Evolutionary conservation across 768 basidiomycete species (phyloP), one percentile per base, ranked within the genome.

Genomic region (Termitomyces sp.): DNA sequence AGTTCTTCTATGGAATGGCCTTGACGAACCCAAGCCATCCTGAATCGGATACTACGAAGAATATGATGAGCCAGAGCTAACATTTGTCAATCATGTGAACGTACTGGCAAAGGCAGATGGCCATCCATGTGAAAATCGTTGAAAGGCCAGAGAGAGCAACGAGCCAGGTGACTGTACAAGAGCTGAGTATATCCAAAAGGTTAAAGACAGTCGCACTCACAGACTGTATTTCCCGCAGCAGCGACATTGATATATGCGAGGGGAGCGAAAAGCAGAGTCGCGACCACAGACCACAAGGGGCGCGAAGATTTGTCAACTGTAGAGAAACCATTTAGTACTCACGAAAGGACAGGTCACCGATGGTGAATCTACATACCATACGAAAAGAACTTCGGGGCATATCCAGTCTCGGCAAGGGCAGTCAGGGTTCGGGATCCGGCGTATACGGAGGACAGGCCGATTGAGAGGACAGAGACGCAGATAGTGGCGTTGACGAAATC

Each of bases 81-180:
- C 12, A 45, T 13, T 15, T 15, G 39, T 2, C n/a, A 40, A 20
- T 24, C 15, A 7, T 15, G 2, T 12, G 9, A 22, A 74, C 77
- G 20, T 59, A 78, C 76, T 80, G 79, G 77, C 79, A 81, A 48
- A 79, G 66, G 62, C 79, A 79, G 59, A 81, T 78, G 5, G 80
- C 69, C 44, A 75, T 59, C 80, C 80, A 81, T 0, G 77, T 76
- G 72, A 81, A 79, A 61, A 81, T 71, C 8, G 77, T 77, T 5
- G 80, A 80, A 33, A 81, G 74, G 55, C 79, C 79, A n/a, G 80
- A 81, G 7, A 81, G 65, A 16, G 78, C 80, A 33, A 78, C 61
- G 20, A 81, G 70, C 80, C 80, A 81, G 33, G 61, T 70, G 71
- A 81, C 78, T 80, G 35, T 8, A 42, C 8, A 51, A 33, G 16